Percentiles rank a stretch among this genome's conserved stretches.
Conservation (phyloP, 2,329 filamentous ascomycete genomes). For the Scedosporium dehoogii region DNA sequence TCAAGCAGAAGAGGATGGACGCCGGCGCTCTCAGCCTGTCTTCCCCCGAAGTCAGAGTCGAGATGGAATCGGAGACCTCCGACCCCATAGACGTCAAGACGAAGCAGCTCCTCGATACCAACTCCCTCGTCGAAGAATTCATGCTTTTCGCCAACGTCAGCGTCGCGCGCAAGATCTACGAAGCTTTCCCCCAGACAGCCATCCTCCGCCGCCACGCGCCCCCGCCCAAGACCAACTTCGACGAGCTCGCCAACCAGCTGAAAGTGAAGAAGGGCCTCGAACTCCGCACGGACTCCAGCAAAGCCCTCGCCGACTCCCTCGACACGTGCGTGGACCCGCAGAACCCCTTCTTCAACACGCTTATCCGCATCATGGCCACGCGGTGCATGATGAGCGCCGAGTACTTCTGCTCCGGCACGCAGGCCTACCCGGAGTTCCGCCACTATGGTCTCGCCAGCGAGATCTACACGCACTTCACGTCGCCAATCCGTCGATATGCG, state of each 20-base stretch:
- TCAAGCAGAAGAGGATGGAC: conserved; percentile 92
- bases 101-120: conserved; percentile 87
- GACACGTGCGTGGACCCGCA: conserved; percentile 69
- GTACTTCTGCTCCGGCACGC: conserved; percentile 92
- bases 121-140: conserved; percentile 97
- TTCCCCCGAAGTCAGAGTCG: conserved; percentile 94
- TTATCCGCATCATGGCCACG: conserved; percentile 93
- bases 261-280: conserved; percentile 76
- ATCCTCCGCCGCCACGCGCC: conserved; percentile 85
- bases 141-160: conserved; percentile 98
- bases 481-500: conserved; percentile 94
- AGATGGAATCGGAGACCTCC: conserved; percentile 89
- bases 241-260: conserved; percentile 84
- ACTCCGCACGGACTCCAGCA: conserved; percentile 75
- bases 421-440: conserved; percentile 86
- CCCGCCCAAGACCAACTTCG: conserved; percentile 92
- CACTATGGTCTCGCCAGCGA: conserved; percentile 94
- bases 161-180: conserved; percentile 82
- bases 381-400: conserved; percentile 99
- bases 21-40: conserved; percentile 91
- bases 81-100: conserved; percentile 95
- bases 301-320: conserved; percentile 86
- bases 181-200: conserved; percentile 88
- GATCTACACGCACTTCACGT: conserved; percentile 98
- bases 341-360: conserved; percentile 96